These are phyloP conservation scores for Xylariomycetidae sp. DNA, from an alignment of 2,329 filamentous ascomycete genomes.

Conservation along the genomic window DNA sequence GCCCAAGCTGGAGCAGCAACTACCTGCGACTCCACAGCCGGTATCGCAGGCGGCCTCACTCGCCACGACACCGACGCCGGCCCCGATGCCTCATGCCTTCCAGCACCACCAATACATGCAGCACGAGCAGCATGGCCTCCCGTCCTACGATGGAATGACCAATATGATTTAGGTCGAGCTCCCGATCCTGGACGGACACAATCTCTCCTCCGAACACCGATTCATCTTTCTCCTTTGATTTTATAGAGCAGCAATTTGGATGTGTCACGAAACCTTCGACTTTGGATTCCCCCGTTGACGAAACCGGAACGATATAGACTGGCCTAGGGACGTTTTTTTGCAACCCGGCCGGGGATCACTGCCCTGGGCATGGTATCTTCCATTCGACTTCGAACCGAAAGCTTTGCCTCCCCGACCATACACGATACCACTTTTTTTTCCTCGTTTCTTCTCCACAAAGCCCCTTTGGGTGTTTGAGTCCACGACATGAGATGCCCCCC, in stretches of 20 bases:
- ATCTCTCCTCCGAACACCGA: constrained; percentile 6
- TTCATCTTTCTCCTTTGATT: constrained; percentile 12
- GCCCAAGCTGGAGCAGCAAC: constrained; percentile 39
- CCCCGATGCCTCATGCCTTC: constrained; percentile 21
- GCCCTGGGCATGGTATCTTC: too few relatives aligned
- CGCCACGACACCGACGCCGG: constrained; percentile 33
- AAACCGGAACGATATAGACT: constrained; percentile 24
- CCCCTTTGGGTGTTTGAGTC: too few relatives aligned
- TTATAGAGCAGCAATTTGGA: constrained; percentile 15
- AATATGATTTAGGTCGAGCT: constrained; percentile 39
- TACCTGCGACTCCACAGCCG: constrained; percentile 38
- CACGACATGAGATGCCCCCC: too few relatives aligned
- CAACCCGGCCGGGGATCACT: constrained; percentile 5
- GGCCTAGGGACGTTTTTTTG: constrained; percentile 12
- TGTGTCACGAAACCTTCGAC: constrained; percentile 21
- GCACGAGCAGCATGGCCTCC: constrained; percentile 29
- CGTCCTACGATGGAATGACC: constrained; percentile 32
- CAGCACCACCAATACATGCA: constrained; percentile 17
- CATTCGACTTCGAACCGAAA: too few relatives aligned
- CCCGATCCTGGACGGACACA: constrained; percentile 1
- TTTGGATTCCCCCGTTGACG: constrained; percentile 17
- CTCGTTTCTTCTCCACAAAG: too few relatives aligned
- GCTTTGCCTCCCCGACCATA: too few relatives aligned
- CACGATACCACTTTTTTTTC: constrained; percentile 11
- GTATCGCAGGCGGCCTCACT: constrained; percentile 30